Percentiles rank a stretch among this genome's conserved stretches.
Evolutionary conservation across 768 basidiomycete species (phyloP).

Genomic region (Agaricus subrufescens): DNA sequence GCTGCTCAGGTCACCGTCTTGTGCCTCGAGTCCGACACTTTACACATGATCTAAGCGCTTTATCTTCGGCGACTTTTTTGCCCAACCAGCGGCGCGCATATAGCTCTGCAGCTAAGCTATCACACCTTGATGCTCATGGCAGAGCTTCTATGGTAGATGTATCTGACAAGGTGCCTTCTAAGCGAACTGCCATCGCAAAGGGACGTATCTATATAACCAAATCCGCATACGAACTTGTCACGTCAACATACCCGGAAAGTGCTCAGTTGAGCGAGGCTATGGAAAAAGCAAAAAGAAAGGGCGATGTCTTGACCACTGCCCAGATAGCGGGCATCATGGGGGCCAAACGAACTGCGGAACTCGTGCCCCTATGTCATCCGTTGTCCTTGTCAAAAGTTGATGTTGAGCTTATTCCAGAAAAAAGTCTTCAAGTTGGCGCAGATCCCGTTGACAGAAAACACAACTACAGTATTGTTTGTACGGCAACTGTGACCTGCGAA

Average conservation of each 20-base stretch:
- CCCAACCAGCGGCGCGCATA: conserved; percentile 11
- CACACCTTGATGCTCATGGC: conserved; percentile 71
- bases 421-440: conserved; percentile 2
- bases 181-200: conserved; percentile 67
- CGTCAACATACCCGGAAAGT: conserved; percentile 29
- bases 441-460: background rate
- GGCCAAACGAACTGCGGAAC: conserved; percentile 74
- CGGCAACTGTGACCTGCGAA: conserved; percentile 67
- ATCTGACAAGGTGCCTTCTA: conserved; percentile 52
- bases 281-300: conserved; percentile 57
- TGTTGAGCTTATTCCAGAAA: conserved; percentile 54
- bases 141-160: conserved; percentile 85
- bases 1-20: conserved; percentile 1
- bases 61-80: background rate
- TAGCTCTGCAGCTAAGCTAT: conserved; percentile 35
- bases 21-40: background rate
- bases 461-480: conserved; percentile 53
- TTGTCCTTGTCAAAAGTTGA: conserved; percentile 67
- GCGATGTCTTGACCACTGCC: conserved; percentile 68
- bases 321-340: conserved; percentile 88
- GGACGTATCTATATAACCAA: conserved; percentile 68
- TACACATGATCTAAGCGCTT: background rate
- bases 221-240: conserved; percentile 62
- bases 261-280: conserved; percentile 27
- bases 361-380: conserved; percentile 89